Percentiles rank a stretch among this genome's conserved stretches.
Conservation (phyloP, 1,139 yeast species). For the Hanseniaspora uvarum region DNA sequence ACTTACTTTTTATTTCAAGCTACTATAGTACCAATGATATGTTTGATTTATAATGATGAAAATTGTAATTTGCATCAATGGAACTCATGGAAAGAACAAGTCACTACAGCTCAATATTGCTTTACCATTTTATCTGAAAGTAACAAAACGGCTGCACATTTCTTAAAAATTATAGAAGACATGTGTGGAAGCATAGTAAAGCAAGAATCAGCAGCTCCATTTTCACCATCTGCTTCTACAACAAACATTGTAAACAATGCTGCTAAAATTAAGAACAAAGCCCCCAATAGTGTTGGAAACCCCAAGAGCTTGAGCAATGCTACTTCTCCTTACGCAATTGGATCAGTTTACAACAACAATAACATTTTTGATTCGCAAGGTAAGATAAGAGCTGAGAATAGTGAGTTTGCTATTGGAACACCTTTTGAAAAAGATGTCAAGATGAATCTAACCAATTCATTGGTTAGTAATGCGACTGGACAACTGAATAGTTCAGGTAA, state of each 20-base stretch:
- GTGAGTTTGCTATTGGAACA: slow-evolving; percentile 12
- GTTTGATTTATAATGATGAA: slow-evolving; percentile 33
- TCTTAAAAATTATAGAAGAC: slow-evolving; percentile 41
- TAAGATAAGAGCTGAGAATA: slow-evolving; percentile 6
- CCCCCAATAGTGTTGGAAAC: neutral
- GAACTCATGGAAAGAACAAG: slow-evolving; percentile 43
- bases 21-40: slow-evolving; percentile 45
- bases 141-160: slow-evolving; percentile 43
- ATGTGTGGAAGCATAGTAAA: slow-evolving; percentile 28
- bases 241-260: neutral
- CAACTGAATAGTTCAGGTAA: neutral
- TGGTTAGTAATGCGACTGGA: neutral
- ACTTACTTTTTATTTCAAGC: slow-evolving; percentile 56
- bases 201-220: slow-evolving; percentile 15
- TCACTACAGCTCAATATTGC: slow-evolving; percentile 38
- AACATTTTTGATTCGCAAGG: slow-evolving; percentile 12
- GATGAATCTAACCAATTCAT: neutral
- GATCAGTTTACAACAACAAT: slow-evolving; percentile 15
- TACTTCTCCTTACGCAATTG: slow-evolving; percentile 14
- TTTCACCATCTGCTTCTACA: slow-evolving; percentile 6
- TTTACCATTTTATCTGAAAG: slow-evolving; percentile 35
- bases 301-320: neutral
- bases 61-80: slow-evolving; percentile 39
- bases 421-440: slow-evolving; percentile 9
- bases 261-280: neutral